Base-by-base conservation (phyloP, 2,329 filamentous ascomycete species). In the Arthroderma sp. region DNA sequence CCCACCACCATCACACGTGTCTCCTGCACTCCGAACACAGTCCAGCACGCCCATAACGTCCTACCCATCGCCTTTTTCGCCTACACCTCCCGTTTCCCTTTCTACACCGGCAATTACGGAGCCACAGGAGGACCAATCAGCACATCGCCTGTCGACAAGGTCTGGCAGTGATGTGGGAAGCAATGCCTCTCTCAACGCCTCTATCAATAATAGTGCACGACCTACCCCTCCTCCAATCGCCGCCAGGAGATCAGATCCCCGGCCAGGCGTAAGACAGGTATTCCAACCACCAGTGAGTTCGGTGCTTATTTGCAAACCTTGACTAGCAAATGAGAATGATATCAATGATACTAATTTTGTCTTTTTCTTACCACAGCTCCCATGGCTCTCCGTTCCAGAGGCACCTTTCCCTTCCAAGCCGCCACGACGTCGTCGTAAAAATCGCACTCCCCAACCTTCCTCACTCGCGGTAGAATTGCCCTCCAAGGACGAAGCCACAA, bases 301-400 rank as follows among this genome's bases (percentile, higher is more conserved):
- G 23, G 64, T 68, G 15, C 62, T 28, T 19, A 25, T 49, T 51
- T 33, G 44, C 44, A 33, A 8, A 17, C 44, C 25, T 17, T n/a
- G 4, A 33, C 25, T 51, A 25, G 25, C 47, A 33, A 19, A 25
- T 51, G 15, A 33, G 7, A 2, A 33, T 51, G 8, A 2, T 65
- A 11, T 61, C 61, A 21, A n/a, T 64, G 66, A 58, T 38, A 13
- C 28, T 54, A 53, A 59, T 28, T 31, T n/a, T 8, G 9, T 25
- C 11, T 23, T 54, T 17, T 33, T n/a, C 39, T 23, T 33, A 35
- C 43, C 58, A 28, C 61, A 79, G 76, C 70, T 84, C 19, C 82
- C 82, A 9, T 84, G 81, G 81, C 74, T 81, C 35, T 84, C 81
- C 11, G 75, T 78, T 28, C 75, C 78, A 15, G 77, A 79, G 19